Base-by-base conservation (phyloP, 2,329 filamentous ascomycete genomes). In the Fusarium floridanum region DNA sequence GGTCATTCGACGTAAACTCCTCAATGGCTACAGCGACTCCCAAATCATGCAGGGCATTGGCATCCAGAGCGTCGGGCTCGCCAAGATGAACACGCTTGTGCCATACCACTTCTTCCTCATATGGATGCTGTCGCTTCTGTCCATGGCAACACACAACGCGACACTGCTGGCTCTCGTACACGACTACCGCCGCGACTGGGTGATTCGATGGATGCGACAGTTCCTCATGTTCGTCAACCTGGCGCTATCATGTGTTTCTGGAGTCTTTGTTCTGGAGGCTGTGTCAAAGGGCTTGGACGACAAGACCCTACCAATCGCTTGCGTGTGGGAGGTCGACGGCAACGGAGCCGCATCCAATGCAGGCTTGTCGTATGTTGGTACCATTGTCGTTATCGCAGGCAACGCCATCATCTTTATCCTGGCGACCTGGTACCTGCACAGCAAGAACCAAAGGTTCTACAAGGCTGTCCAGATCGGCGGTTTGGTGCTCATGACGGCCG, bases 101-200 rank as follows among this genome's bases (percentile, higher is more conserved):
- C 87, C 90, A 0, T 93, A 93, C 79, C 91, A 93, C 81, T 92
- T 93, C 83, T 93, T 93, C 83, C 87, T 93, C 64, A 88, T 93
- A 73, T 93, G 91, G 91, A 91, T 92, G 84, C 83, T 93, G 2
- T 90, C 89, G 0, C 82, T 92, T 14, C 84, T 93, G 9, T 90
- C 90, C 17, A 92, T 90, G 72, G 89, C 90, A 1, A 92, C 91
- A 4, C 91, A 93, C 80, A 91, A 92, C 68, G 86, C 89, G 6
- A 90, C 91, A 0, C 83, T 93, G 17, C 85, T 93, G n/a, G 90
- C 90, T 1, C 86, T 93, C 37, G 89, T 91, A 2, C 88, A 89
- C 77, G 91, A 93, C 77, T 92, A 92, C 82, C 90, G 89, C 73
- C 83, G 91, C 34, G 91, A 93, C 81, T 91, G 89, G 89, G 89